These are phyloP conservation scores for Penicillium sp. DNA, from an alignment of 2,329 filamentous ascomycete genomes.

Conservation along the genomic window DNA sequence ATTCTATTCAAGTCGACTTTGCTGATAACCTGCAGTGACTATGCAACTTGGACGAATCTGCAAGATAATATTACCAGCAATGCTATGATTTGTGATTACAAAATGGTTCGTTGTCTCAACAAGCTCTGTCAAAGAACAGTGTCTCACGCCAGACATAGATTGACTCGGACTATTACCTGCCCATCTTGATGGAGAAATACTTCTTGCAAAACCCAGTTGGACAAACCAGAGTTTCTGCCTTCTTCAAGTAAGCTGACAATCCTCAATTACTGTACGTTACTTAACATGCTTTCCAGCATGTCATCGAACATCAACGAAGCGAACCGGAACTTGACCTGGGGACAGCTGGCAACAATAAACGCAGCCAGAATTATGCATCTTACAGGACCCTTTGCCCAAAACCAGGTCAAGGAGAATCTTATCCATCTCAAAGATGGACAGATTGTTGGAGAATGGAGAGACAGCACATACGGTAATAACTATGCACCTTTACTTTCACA, in stretches of 20 bases:
- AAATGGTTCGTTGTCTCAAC: constrained; percentile 45
- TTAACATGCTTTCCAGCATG: constrained; percentile 33
- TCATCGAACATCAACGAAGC: constrained; percentile 50
- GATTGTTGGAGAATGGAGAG: constrained; percentile 62
- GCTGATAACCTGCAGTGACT: constrained; percentile 47
- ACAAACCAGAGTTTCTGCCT: constrained; percentile 33
- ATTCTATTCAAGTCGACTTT: neutral
- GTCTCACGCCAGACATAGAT: constrained; percentile 36
- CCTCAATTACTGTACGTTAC: neutral
- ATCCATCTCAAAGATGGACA: constrained; percentile 57
- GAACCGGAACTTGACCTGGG: constrained; percentile 56
- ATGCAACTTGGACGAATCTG: constrained; percentile 59
- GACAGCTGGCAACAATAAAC: constrained; percentile 51
- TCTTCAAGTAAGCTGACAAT: constrained; percentile 31
- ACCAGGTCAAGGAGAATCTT: constrained; percentile 54
- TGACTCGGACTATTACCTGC: constrained; percentile 62
- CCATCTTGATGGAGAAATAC: constrained; percentile 58
- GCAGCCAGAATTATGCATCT: constrained; percentile 59
- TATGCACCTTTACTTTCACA: no score
- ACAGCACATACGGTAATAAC: constrained; percentile 52
- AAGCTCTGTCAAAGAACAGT: neutral
- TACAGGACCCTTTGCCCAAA: constrained; percentile 53
- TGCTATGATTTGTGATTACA: constrained; percentile 56
- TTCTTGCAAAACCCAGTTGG: constrained; percentile 51
- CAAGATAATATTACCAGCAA: constrained; percentile 54